phyloP scores from a whole-genome alignment of 2,329 filamentous ascomycete genomes.

The Emmonsia crescens region DNA sequence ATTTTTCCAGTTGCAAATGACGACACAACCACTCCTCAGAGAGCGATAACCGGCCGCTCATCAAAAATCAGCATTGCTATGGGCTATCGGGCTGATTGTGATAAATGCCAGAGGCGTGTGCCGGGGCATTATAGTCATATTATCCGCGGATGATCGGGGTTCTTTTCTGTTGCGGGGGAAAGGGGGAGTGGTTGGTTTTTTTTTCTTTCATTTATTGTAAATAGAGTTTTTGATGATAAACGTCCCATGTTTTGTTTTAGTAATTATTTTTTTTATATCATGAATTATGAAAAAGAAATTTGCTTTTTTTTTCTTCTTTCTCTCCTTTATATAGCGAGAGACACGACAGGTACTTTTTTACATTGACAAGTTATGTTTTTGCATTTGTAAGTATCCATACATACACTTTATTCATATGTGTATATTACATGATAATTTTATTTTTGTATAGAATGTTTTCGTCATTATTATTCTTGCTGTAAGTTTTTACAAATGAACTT shows the following conservation, averaged over 20 bases:
- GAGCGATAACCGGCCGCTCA: constrained; percentile 3
- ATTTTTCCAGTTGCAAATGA: neutral
- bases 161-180: too few relatives aligned
- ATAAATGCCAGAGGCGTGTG: constrained; percentile 63
- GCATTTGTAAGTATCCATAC: neutral
- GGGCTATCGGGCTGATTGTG: constrained; percentile 66
- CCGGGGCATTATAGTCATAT: constrained; percentile 76
- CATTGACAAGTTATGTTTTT: too few relatives aligned
- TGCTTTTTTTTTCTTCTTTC: neutral
- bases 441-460: too few relatives aligned
- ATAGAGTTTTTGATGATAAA: neutral
- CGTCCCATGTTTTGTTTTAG: neutral
- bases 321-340: neutral
- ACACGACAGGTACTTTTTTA: neutral
- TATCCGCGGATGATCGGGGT: constrained; percentile 32
- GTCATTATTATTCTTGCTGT: too few relatives aligned
- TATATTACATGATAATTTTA: neutral
- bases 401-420: neutral
- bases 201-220: neutral
- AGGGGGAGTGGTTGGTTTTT: neutral
- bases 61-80: constrained; percentile 61
- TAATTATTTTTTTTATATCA: neutral
- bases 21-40: neutral
- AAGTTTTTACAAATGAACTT: too few relatives aligned
- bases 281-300: neutral